Evolutionary conservation across 768 basidiomycete genomes (phyloP), one percentile per base, ranked within the genome.

Genomic region (Mycena capillaripes): DNA sequence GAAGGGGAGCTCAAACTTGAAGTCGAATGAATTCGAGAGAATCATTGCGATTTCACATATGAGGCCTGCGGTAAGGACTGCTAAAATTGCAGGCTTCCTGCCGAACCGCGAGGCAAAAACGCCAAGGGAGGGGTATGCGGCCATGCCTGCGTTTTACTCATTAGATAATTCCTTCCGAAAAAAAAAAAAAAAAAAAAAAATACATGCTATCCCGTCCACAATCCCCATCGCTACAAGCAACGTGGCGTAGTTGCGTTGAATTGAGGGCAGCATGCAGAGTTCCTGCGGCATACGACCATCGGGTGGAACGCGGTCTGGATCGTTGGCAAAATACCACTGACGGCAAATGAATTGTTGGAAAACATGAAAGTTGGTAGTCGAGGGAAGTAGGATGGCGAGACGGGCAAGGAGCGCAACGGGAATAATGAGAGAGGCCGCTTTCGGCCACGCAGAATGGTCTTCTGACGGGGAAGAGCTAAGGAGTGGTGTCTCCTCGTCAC

Each of bases 271-370:
- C 46, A 50, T 50, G 46, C 46, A 50, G 46, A 50, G 46, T 50
- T 50, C 46, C 46, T 50, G 46, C 46, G 46, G 46, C 46, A 50
- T 50, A 50, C 46, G 46, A 50, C 46, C 46, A 50, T 50, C 46
- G 46, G 46, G 46, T 50, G 46, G 46, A 50, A 50, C 46, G 46
- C 46, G 46, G 46, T 50, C 46, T 19, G 46, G 46, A 50, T 50
- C 46, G 46, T 50, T 50, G 19, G 46, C 46, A 50, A 50, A 50
- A 50, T 50, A 50, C 46, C 46, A 50, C 46, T 50, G 46, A 19
- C 46, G 46, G 46, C 46, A 50, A 50, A 50, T 50, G 46, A 50
- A 50, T 50, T 50, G 46, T 50, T 19, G 46, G 46, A 50, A 50
- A 19, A 50, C 46, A 50, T 50, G 46, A 50, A 50, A 50, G 46